A percentile compares a stretch with the other conserved stretches of the same genome.
Conservation (phyloP, 257 asterid genomes). For the Solanum corneliomulleri region DNA sequence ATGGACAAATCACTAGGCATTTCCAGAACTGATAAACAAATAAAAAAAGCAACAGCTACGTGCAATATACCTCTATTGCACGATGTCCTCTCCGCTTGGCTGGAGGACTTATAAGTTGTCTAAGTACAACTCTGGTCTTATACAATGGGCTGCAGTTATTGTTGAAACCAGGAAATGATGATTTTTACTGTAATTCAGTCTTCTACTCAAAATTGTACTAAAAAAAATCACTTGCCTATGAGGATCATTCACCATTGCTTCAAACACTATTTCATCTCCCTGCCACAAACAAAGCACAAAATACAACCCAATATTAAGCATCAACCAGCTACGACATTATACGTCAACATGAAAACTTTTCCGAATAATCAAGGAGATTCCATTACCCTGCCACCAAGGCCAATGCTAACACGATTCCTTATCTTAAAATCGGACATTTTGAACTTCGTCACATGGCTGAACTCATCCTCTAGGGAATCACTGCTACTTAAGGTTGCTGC, state of each 20-base stretch:
- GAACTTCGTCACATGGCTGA: constrained; percentile 79
- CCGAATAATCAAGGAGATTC: neutral
- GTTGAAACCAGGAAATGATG: neutral
- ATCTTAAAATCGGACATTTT: constrained; percentile 71
- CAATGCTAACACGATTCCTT: constrained; percentile 70
- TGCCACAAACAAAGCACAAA: constrained; percentile 20
- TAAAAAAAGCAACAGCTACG: neutral
- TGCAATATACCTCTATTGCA: constrained; percentile 67
- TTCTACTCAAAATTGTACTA: neutral
- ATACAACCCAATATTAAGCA: neutral
- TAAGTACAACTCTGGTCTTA: constrained; percentile 72
- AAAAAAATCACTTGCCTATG: constrained; percentile 41
- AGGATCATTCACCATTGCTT: constrained; percentile 71
- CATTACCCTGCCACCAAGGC: constrained; percentile 67
- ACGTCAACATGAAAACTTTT: neutral
- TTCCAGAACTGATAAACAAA: neutral
- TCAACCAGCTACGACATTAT: neutral
- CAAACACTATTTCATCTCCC: constrained; percentile 77
- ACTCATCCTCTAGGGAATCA: constrained; percentile 32
- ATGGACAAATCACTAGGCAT: neutral
- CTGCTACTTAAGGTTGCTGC: constrained; percentile 22
- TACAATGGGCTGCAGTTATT: constrained; percentile 57
- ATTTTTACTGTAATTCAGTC: neutral
- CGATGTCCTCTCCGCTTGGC: constrained; percentile 92
- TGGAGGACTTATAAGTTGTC: constrained; percentile 43